Conservation (phyloP, 2,329 filamentous ascomycete genomes). For the Phialophora chinensis region DNA sequence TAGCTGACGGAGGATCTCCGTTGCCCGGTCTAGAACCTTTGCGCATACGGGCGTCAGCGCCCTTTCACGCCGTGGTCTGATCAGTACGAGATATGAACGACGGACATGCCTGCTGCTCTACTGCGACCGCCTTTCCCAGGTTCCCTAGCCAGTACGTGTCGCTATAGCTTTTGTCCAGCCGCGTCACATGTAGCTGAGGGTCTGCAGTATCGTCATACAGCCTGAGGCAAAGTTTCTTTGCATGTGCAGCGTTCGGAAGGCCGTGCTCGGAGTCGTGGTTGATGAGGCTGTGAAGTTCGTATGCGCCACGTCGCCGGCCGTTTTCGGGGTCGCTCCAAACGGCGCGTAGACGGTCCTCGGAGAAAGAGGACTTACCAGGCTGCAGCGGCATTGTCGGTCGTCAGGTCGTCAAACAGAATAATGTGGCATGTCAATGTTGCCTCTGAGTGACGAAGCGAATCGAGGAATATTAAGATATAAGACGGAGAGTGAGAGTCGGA, state of each 20-base stretch:
- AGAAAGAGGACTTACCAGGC: background rate
- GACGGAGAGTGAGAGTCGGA: background rate
- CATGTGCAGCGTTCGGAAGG: background rate
- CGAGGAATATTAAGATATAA: background rate
- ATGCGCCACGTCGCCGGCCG: background rate
- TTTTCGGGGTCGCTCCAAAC: conserved; percentile 2
- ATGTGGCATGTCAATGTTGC: background rate
- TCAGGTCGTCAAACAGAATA: background rate
- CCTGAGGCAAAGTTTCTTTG: background rate
- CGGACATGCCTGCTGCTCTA: conserved; percentile 13
- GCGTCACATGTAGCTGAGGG: conserved; percentile 2
- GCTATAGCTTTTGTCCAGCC: conserved; percentile 21
- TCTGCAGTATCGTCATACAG: background rate
- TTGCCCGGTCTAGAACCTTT: background rate
- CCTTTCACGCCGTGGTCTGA: background rate
- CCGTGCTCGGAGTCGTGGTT: conserved; percentile 4
- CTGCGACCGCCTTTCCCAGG: conserved; percentile 11
- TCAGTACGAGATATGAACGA: background rate
- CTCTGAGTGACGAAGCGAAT: background rate
- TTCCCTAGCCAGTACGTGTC: conserved; percentile 12
- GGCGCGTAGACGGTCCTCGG: background rate
- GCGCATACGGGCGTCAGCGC: background rate
- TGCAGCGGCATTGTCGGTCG: background rate
- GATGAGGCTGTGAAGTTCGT: background rate
- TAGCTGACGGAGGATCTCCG: background rate